Percentiles rank a stretch among this genome's conserved stretches.
Evolutionary conservation across 805 yeast species (phyloP).

Genomic region (Barnettozyma salicaria): DNA sequence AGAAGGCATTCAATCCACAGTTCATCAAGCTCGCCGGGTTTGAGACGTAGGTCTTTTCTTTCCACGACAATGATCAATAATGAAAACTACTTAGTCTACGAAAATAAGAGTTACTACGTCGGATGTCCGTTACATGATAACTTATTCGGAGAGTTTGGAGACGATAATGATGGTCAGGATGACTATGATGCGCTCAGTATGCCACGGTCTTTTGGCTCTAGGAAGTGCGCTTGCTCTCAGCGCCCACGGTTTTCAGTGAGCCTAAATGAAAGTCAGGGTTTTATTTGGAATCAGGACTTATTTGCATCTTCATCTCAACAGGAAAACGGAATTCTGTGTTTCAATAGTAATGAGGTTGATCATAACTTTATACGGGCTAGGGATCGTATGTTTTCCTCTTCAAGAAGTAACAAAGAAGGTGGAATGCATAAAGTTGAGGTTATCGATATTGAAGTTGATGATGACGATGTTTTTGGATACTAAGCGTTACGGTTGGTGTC

Average conservation of each 20-base stretch:
- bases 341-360: conserved; percentile 17
- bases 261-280: conserved; percentile 64
- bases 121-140: conserved; percentile 3
- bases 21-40: conserved; percentile 38
- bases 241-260: conserved; percentile 36
- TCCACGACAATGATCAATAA: conserved; percentile 51
- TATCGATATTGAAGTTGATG: conserved; percentile 19
- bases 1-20: conserved; percentile 22
- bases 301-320: conserved; percentile 72
- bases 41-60: conserved; percentile 49
- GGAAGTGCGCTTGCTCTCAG: neutral
- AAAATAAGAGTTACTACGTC: conserved; percentile 21
- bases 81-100: conserved; percentile 51
- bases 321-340: conserved; percentile 34
- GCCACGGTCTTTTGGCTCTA: too few species aligned
- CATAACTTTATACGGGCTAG: conserved; percentile 1
- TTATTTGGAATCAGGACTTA: conserved; percentile 68
- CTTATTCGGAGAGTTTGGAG: conserved; percentile 1
- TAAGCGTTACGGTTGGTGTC: too few species aligned
- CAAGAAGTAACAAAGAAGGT: conserved; percentile 17
- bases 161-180: neutral
- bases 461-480: conserved; percentile 13
- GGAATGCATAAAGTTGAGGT: conserved; percentile 19
- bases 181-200: neutral
- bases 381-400: conserved; percentile 9